These are phyloP conservation scores for Daldinia caldariorum DNA, from an alignment of 495 filamentous ascomycete genomes.

Conservation along the genomic window DNA sequence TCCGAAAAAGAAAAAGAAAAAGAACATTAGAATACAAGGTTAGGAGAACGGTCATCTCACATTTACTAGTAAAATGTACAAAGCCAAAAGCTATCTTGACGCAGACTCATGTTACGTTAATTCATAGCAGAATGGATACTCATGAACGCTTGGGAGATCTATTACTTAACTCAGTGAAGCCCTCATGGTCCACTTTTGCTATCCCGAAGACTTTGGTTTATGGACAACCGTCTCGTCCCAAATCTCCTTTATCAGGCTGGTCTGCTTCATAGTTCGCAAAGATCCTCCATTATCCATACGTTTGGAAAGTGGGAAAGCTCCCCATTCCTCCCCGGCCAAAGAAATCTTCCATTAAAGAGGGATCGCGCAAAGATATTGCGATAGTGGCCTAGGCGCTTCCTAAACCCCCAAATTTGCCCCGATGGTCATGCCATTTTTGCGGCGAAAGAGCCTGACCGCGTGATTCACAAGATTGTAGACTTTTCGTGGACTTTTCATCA, in stretches of 20 bases:
- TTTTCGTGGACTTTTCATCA: not conserved
- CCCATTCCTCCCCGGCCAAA: not conserved
- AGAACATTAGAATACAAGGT: not conserved
- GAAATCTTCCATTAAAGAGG: slow-evolving; percentile 1
- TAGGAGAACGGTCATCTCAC: not conserved
- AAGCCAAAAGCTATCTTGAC: not conserved
- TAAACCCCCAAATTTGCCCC: slow-evolving; percentile 1
- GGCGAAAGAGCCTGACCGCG: slow-evolving; percentile 25
- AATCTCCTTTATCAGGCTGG: not conserved
- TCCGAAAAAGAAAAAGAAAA: too few species aligned
- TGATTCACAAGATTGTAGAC: slow-evolving; percentile 22
- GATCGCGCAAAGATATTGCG: not conserved
- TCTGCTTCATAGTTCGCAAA: not conserved
- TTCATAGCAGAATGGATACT: slow-evolving; percentile 18
- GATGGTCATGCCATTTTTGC: slow-evolving; percentile 1
- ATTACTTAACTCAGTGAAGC: slow-evolving; percentile 6
- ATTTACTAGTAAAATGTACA: not conserved
- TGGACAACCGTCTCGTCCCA: slow-evolving; percentile 5
- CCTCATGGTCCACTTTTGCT: slow-evolving; percentile 10
- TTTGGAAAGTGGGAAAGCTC: not conserved
- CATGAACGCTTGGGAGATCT: slow-evolving; percentile 27
- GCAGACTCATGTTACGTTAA: slow-evolving; percentile 7
- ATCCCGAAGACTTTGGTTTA: not conserved
- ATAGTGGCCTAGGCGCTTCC: not conserved
- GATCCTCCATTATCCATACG: slow-evolving; percentile 6